Conservation (phyloP, 805 yeast genomes). For the Nadsonia fulvescens region DNA sequence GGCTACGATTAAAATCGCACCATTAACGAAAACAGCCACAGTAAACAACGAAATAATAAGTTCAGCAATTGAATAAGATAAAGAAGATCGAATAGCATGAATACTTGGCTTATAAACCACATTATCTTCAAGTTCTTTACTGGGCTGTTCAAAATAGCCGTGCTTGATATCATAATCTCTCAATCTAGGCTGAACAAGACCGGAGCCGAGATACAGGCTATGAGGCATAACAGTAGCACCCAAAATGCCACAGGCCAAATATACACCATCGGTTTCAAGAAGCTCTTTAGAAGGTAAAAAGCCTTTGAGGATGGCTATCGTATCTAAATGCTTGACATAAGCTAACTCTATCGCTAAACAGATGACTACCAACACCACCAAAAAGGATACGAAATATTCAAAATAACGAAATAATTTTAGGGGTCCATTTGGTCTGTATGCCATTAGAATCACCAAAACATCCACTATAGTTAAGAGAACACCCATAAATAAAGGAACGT, state of each 20-base stretch:
- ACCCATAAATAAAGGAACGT: slow-evolving; percentile 57
- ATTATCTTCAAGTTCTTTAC: too few relatives aligned
- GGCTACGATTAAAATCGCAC: slow-evolving; percentile 79
- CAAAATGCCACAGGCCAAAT: slow-evolving; percentile 61
- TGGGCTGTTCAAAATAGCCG: too few relatives aligned
- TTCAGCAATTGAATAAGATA: slow-evolving; percentile 70
- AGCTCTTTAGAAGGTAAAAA: slow-evolving; percentile 51
- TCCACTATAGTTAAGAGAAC: slow-evolving; percentile 67
- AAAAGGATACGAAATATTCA: slow-evolving; percentile 52
- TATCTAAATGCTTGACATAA: slow-evolving; percentile 27
- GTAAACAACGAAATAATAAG: slow-evolving; percentile 64
- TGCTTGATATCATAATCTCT: slow-evolving; percentile 50
- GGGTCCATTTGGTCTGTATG: slow-evolving; percentile 62
- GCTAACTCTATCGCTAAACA: slow-evolving; percentile 60
- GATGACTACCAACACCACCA: slow-evolving; percentile 56
- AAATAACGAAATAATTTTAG: slow-evolving; percentile 58
- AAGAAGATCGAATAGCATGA: slow-evolving; percentile 61
- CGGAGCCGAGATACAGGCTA: slow-evolving; percentile 67
- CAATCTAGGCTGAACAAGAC: slow-evolving; percentile 71
- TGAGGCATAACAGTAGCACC: slow-evolving; percentile 97
- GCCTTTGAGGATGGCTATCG: slow-evolving; percentile 39
- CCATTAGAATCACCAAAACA: slow-evolving; percentile 59
- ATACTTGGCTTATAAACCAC: slow-evolving; percentile 58
- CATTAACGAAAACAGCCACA: slow-evolving; percentile 83
- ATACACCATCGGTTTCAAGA: slow-evolving; percentile 46